A percentile compares a stretch with the other conserved stretches of the same genome.
These are phyloP conservation scores for Starmera pachycereana DNA, from an alignment of 805 yeast species.

Conservation along the genomic window DNA sequence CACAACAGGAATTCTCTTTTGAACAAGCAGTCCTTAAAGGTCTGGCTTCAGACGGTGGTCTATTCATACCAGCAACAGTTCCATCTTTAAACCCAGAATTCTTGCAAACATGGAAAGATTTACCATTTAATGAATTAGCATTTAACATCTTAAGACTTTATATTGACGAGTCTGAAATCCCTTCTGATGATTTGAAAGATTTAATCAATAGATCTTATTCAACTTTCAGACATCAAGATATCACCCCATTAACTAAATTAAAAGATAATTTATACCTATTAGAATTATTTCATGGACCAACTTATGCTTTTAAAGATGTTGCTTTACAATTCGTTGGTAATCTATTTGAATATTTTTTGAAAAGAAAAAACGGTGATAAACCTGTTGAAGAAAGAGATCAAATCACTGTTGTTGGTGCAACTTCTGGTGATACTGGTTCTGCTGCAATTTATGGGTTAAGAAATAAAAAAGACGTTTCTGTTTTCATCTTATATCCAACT, in stretches of 20 bases:
- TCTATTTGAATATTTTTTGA: conserved; percentile 83
- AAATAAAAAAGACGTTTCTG: conserved; percentile 96
- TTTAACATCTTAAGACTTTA: conserved; percentile 76
- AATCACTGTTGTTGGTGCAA: conserved; percentile 96
- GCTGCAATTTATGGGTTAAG: conserved; percentile 98
- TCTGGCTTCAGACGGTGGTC: conserved; percentile 93
- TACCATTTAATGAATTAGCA: conserved; percentile 80
- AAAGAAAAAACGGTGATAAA: conserved; percentile 53
- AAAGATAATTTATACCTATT: conserved; percentile 61
- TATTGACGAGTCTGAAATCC: conserved; percentile 63
- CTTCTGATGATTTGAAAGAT: conserved; percentile 50
- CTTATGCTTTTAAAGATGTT: conserved; percentile 97
- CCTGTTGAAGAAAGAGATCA: conserved; percentile 55
- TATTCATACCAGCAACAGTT: conserved; percentile 77
- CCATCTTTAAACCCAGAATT: conserved; percentile 51
- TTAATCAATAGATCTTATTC: conserved; percentile 71
- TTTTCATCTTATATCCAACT: conserved; percentile 91
- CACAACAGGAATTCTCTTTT: conserved; percentile 44
- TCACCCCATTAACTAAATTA: conserved; percentile 71
- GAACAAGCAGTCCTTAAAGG: conserved; percentile 86
- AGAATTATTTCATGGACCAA: conserved; percentile 98
- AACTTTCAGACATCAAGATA: conserved; percentile 79
- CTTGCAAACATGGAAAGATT: conserved; percentile 58
- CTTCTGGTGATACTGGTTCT: conserved; percentile 98
- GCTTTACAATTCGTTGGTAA: conserved; percentile 98